Base-by-base conservation (phyloP, 1,139 yeast genomes). In the Wickerhamiella infanticola region DNA sequence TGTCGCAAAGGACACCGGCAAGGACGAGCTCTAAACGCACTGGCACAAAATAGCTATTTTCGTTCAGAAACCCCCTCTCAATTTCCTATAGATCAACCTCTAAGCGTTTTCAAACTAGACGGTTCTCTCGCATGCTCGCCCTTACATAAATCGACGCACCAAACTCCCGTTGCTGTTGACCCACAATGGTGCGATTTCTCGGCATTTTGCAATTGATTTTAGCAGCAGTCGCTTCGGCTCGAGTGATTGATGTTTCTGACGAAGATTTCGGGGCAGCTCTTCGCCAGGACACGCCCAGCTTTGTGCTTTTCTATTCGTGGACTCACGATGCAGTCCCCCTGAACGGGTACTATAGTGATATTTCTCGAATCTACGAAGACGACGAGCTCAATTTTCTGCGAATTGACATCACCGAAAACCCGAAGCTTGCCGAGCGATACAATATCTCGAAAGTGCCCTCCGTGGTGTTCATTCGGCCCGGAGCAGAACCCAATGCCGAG, bases 251-350 rank as follows among this genome's bases (percentile, higher is more conserved):
- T 23, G 62, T 76, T 44, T 58, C 60, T 36, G 59, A 56, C 40
- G 47, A 45, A 25, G 51, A 48, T 44, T 55, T 61, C 42, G 59
- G 52, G 41, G 42, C 51, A 41, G 35, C n/a, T 50, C 67, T 70
- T 37, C 85, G 84, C 59, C 66, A 69, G 40, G 36, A 31, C n/a
- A 26, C 25, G 37, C 39, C 37, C 40, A 59, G 58, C 5, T 44
- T 59, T 43, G 59, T 58, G 4, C 56, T 63, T 36, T 79, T 80
- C 57, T 79, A 78, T 56, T 84, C 86, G 37, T 58, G 73, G 82
- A 41, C 88, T 81, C 63, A 81, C 90, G 63, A 74, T 75, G 61
- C 72, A 68, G 46, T 62, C 81, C 58, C 72, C 72, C 59, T 88
- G 88, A 5, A 68, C 69, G 33, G 33, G 9, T 29, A 29, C 3